Conservation (phyloP, 352 stramenopile species). For the Pilasporangium apinafurcum region DNA sequence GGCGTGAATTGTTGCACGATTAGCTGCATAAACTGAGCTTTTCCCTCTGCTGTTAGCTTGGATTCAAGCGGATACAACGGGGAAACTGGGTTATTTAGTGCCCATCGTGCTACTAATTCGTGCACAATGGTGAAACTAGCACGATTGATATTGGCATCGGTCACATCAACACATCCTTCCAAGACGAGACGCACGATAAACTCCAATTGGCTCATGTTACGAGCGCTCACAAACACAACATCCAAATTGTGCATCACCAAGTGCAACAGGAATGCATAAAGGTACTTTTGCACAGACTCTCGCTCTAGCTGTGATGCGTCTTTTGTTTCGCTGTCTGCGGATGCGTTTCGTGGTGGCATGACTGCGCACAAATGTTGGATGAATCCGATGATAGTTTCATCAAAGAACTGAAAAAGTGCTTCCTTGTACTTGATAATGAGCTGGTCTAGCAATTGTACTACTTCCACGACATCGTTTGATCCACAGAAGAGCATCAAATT, state of each 20-base stretch:
- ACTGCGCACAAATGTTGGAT: conserved; percentile 63
- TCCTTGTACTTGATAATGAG: conserved; percentile 85
- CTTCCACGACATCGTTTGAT: conserved; percentile 60
- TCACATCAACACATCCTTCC: conserved; percentile 58
- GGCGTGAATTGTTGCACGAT: conserved; percentile 63
- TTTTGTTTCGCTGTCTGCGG: conserved; percentile 49
- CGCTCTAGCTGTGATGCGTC: conserved; percentile 70
- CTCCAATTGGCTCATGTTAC: conserved; percentile 60
- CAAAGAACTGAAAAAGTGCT: conserved; percentile 55
- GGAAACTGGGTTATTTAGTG: conserved; percentile 22
- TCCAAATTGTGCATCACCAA: conserved; percentile 67
- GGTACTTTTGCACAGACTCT: conserved; percentile 72
- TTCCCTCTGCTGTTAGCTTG: conserved; percentile 24
- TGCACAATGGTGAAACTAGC: conserved; percentile 70
- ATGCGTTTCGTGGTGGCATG: conserved; percentile 50
- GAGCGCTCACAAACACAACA: conserved; percentile 48
- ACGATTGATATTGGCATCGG: conserved; percentile 70
- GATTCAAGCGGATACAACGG: background rate
- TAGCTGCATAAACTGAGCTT: conserved; percentile 48
- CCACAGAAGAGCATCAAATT: conserved; percentile 62
- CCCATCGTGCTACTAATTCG: conserved; percentile 59
- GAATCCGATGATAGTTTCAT: conserved; percentile 59
- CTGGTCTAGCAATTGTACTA: conserved; percentile 80
- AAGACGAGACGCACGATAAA: conserved; percentile 62
- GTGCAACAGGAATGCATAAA: conserved; percentile 78